phyloP scores from a whole-genome alignment of 345 rosid genomes.

The Orychophragmus violaceus region DNA sequence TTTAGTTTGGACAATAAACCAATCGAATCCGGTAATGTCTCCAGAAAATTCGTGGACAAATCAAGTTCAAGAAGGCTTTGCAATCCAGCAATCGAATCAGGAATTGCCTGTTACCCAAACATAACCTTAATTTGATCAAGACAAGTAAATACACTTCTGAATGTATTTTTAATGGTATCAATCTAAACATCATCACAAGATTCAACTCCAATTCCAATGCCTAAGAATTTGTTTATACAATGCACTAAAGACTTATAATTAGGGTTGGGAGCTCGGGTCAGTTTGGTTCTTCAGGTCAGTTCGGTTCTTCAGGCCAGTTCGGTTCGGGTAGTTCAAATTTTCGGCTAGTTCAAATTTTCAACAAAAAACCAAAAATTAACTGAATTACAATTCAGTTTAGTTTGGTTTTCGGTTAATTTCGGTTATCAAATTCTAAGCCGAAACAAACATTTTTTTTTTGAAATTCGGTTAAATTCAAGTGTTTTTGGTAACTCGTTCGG shows the following conservation, averaged over 20 bases:
- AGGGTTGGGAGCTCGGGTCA: too few relatives aligned
- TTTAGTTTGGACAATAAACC: slow-evolving; percentile 65
- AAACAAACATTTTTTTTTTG: too few relatives aligned
- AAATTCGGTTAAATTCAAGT: too few relatives aligned
- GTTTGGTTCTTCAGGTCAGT: too few relatives aligned
- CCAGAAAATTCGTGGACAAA: slow-evolving; percentile 65
- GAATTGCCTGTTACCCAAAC: slow-evolving; percentile 50
- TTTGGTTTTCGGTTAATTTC: too few relatives aligned
- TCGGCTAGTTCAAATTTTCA: too few relatives aligned
- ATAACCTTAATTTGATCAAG: slow-evolving; percentile 3
- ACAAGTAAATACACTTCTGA: not conserved
- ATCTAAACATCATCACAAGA: not conserved
- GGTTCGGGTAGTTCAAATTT: too few relatives aligned
- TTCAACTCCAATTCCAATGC: not conserved
- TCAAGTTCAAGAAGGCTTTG: slow-evolving; percentile 66
- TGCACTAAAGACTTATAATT: not conserved
- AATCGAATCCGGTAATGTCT: slow-evolving; percentile 71
- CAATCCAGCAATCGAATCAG: slow-evolving; percentile 81
- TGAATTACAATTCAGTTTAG: too few relatives aligned
- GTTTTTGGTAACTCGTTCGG: too few relatives aligned
- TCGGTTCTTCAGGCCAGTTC: too few relatives aligned
- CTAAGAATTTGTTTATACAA: not conserved
- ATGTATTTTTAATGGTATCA: not conserved
- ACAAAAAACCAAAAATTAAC: too few relatives aligned
- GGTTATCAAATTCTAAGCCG: too few relatives aligned